Percentiles rank a stretch among this genome's conserved stretches.
phyloP scores from a whole-genome alignment of 106 monocot genomes.

The Iris macrosiphon region DNA sequence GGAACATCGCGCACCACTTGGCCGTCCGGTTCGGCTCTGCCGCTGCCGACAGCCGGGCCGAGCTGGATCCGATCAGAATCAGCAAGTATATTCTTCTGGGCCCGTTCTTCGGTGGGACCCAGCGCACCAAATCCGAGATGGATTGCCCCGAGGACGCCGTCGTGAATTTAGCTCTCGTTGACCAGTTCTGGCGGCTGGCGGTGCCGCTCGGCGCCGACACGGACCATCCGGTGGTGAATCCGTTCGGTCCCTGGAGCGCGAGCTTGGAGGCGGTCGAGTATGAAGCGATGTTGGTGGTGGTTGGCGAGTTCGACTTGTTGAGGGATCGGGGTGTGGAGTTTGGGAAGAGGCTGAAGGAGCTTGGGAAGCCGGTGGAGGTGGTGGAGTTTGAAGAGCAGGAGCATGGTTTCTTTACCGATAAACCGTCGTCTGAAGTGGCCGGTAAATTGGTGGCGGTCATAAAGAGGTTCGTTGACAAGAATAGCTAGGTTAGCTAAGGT shows the following conservation, averaged over 20 bases:
- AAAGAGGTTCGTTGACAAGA: constrained; percentile 26
- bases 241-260: constrained; percentile 21
- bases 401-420: constrained; percentile 45
- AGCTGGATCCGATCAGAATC: constrained; percentile 27
- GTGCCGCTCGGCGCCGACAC: constrained; percentile 29
- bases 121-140: constrained; percentile 31
- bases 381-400: constrained; percentile 33
- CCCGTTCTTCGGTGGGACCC: constrained; percentile 65
- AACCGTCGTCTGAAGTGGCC: constrained; percentile 26
- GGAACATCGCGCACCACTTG: constrained; percentile 65
- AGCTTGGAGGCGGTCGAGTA: constrained; percentile 11
- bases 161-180: constrained; percentile 31
- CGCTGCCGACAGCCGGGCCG: constrained; percentile 5
- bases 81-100: constrained; percentile 43
- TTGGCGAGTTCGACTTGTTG: constrained; percentile 44
- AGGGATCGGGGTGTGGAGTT: constrained; percentile 33
- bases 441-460: constrained; percentile 25
- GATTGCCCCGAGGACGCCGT: constrained; percentile 51
- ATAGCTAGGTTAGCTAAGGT: too few species aligned
- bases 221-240: constrained; percentile 42
- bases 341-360: constrained; percentile 21
- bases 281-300: constrained; percentile 38
- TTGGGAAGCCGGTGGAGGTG: constrained; percentile 43
- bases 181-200: constrained; percentile 50
- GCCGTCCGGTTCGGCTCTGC: constrained; percentile 33